Base-by-base conservation (phyloP, 2,329 filamentous ascomycete species). In the Raffaelea ambrosiae region DNA sequence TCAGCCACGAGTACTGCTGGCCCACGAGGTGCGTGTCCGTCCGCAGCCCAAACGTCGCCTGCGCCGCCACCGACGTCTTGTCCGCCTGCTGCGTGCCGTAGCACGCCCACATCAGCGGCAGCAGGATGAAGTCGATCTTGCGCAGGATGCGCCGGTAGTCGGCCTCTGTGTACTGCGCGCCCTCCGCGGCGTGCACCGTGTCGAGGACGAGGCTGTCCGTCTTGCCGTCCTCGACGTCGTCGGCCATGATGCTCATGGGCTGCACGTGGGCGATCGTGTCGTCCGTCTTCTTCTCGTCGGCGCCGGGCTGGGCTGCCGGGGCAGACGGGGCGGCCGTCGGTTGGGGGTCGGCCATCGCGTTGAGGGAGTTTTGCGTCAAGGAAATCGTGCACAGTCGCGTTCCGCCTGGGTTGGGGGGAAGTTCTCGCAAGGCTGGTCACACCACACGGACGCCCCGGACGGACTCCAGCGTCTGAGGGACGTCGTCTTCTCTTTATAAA, bases 21-120 rank as follows among this genome's bases (percentile, higher is more conserved):
- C 60, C 60, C 1, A 54, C 47, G 3, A 63, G 52, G 5, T 51
- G 43, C 2, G 56, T 57, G 31, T 56, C 65, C 31, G 60, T 57
- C 26, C 59, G 51, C 4, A 68, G 56, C 7, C 66, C 66, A 44
- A 68, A 67, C 1, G 60, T 66, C 14, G 66, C 65, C 44, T 68
- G 66, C 0, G 58, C 62, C 20, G 64, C 59, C 16, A 68, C 58
- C 0, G 66, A 64, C 3, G 68, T 73, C 55, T 73, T 73, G 56
- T 73, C 69, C 1, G 63, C 66, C 54, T 73, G 70, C 52, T 74
- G 71, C 36, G 72, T 68, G 35, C 71, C 71, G 49, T 72, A 62
- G 44, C 63, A 64, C 9, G 60, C 63, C 18, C 63, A 63, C 62
- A 64, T 64, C 58, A 65, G 62, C 4, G 64, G 64, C 41, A 66